These are phyloP conservation scores for Eimeria sp. DNA, from an alignment of 169 alveolate species.

Conservation along the genomic window DNA sequence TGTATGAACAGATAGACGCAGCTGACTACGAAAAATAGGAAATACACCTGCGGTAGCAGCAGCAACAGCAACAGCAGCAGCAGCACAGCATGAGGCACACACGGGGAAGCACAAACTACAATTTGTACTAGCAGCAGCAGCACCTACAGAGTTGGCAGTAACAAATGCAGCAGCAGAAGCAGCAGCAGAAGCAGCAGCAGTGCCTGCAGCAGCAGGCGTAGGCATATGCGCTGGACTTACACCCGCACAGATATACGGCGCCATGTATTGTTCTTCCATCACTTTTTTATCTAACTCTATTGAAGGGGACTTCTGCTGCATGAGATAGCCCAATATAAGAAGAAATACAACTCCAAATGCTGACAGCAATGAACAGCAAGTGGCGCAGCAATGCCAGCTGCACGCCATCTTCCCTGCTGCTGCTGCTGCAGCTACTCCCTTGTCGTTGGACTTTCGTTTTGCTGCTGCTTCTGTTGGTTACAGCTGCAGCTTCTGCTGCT, in stretches of 20 bases:
- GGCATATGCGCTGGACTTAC: background rate
- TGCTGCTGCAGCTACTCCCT: constrained; percentile 14
- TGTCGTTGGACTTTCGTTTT: no score
- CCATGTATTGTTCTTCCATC: constrained; percentile 64
- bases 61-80: constrained; percentile 8
- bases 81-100: background rate
- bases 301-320: constrained; percentile 72
- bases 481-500: background rate
- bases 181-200: background rate
- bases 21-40: constrained; percentile 53
- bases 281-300: constrained; percentile 22
- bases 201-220: constrained; percentile 24
- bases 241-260: constrained; percentile 73
- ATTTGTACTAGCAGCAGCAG: background rate
- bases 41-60: constrained; percentile 37
- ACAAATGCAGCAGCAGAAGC: background rate
- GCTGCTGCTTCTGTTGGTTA: background rate
- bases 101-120: background rate
- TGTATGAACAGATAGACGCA: constrained; percentile 64
- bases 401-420: constrained; percentile 48
- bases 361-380: constrained; percentile 68
- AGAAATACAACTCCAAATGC: constrained; percentile 65
- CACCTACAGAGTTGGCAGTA: background rate
- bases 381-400: constrained; percentile 71
- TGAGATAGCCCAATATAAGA: constrained; percentile 22